Evolutionary conservation across 2,329 filamentous ascomycete genomes (phyloP), one percentile per base, ranked within the genome.

Genomic region (Penicillium sp.): DNA sequence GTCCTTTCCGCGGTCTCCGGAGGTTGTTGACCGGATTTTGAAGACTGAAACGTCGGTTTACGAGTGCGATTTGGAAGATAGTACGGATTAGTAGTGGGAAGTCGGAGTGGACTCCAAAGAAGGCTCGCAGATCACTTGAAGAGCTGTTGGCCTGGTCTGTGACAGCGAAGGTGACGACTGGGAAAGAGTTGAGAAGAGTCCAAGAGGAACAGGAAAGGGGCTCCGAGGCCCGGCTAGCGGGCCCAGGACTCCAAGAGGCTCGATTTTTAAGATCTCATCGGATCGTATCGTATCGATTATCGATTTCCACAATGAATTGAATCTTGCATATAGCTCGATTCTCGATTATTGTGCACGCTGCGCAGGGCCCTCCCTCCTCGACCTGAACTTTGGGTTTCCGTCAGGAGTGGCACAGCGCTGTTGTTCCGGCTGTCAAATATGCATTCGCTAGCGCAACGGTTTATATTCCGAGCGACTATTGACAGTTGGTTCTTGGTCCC

Each of bases 381-480:
- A 11, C 35, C 35, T 41, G 2, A 41, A 41, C 35, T 41, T 41
- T 41, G 5, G 35, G 35, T 15, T 41, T 41, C 35, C 35, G 35
- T 13, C 11, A 15, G 21, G 21, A 21, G 31, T 35, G 31, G 13
- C 31, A 35, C 31, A 35, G 31, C 15, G 11, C 35, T 15, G 17
- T n/a, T 46, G 19, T 45, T 26, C 31, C 53, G 35, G 44, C 53
- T 56, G 53, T 56, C 53, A 47, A 30, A 5, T 23, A 47, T 47
- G 53, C 26, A 54, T 26, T n/a, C 35, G 51, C 11, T 54, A 54
- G 51, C 41, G 51, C 51, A 54, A 54, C 51, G 51, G 51, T 15
- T 54, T 54, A 26, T 54, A 5, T 30, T 44, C 51, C 51, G 51
- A 44, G 56, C 31, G 44, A 52, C 47, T 50, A 44, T 31, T 47